Conservation (phyloP, 2,329 filamentous ascomycete genomes). For the Capronia coronata region DNA sequence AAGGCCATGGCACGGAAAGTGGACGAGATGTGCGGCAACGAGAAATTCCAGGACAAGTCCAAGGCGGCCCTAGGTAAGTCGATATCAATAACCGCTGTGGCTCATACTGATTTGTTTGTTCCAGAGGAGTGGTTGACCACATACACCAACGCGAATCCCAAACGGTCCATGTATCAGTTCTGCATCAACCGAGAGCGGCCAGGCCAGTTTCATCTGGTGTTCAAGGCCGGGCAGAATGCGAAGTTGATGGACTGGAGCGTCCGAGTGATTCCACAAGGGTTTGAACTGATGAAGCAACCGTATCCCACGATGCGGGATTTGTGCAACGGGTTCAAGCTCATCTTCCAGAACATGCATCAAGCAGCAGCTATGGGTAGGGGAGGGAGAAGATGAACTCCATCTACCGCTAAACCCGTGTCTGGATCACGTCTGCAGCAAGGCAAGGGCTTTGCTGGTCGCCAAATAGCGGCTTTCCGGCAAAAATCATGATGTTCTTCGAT, state of each 20-base stretch:
- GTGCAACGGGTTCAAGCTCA: constrained; percentile 93
- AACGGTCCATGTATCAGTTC: constrained; percentile 88
- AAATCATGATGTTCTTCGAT: too few species aligned
- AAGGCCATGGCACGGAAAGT: constrained; percentile 98
- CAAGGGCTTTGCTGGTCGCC: not conserved
- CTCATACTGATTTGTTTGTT: constrained; percentile 5
- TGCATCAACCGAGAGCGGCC: constrained; percentile 88
- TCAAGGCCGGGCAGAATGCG: constrained; percentile 78
- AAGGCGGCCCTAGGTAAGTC: constrained; percentile 75
- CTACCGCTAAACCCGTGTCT: not conserved
- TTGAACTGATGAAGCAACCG: constrained; percentile 77
- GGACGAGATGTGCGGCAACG: constrained; percentile 87
- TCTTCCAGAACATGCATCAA: constrained; percentile 59
- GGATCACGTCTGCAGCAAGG: not conserved
- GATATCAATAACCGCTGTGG: constrained; percentile 4
- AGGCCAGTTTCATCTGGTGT: constrained; percentile 92
- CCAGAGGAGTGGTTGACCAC: constrained; percentile 90
- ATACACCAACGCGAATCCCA: constrained; percentile 93
- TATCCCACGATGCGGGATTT: constrained; percentile 94
- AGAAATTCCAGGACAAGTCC: constrained; percentile 82
- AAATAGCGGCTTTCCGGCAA: too few species aligned
- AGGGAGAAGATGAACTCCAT: constrained; percentile 8
- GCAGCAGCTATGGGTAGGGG: constrained; percentile 11
- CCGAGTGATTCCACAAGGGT: constrained; percentile 86
- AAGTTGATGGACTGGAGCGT: constrained; percentile 73